Conservation (phyloP, 148 eudicot genomes). For the Polygonum aviculare region DNA sequence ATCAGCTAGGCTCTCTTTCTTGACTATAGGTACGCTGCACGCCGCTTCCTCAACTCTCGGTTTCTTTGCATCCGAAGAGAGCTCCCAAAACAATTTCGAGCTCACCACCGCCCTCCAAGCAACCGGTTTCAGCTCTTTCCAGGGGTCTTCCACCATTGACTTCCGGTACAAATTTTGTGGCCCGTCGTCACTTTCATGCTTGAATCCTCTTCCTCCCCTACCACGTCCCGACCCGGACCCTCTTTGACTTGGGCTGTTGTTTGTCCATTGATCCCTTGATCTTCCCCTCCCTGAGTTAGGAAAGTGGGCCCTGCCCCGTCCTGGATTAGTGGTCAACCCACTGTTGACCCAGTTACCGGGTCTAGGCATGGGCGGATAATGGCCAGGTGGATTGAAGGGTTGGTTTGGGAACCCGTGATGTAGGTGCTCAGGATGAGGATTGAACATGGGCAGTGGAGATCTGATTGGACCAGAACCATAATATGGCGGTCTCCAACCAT, state of each 20-base stretch:
- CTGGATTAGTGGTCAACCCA: constrained; percentile 22
- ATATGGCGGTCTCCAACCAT: constrained; percentile 12
- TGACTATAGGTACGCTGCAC: constrained; percentile 14
- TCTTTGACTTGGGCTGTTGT: constrained; percentile 15
- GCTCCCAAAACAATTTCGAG: constrained; percentile 15
- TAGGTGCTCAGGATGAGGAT: constrained; percentile 29
- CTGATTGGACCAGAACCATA: constrained; percentile 15
- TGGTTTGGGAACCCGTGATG: constrained; percentile 11
- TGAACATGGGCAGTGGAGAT: constrained; percentile 26
- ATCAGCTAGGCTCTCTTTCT: constrained; percentile 57
- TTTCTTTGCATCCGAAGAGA: constrained; percentile 25
- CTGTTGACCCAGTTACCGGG: constrained; percentile 18
- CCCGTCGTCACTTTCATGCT: constrained; percentile 17
- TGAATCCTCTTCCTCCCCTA: constrained; percentile 31
- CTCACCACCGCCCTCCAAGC: constrained; percentile 27
- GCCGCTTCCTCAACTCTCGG: constrained; percentile 25
- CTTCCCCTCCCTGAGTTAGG: constrained; percentile 29
- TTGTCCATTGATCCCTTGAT: constrained; percentile 26
- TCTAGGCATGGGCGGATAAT: constrained; percentile 11
- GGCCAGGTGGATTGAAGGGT: not conserved
- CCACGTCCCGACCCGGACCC: constrained; percentile 28
- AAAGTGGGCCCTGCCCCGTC: constrained; percentile 25
- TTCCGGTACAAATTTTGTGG: constrained; percentile 20
- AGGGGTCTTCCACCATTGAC: constrained; percentile 70
- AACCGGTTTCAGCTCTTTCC: constrained; percentile 47